These are phyloP conservation scores for Pythium brassicae DNA, from an alignment of 352 stramenopile species.

Conservation along the genomic window DNA sequence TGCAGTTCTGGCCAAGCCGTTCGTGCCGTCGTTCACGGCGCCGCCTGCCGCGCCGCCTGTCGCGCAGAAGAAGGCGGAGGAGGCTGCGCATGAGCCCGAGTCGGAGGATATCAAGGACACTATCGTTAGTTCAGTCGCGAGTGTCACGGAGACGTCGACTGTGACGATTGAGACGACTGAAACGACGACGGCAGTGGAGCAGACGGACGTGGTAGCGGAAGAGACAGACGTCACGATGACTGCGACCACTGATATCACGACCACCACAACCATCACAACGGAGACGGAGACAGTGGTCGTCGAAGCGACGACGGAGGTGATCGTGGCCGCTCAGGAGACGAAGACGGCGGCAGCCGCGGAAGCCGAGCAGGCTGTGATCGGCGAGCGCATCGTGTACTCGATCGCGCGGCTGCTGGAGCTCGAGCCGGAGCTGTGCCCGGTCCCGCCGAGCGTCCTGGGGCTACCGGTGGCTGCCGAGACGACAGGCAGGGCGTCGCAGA, in stretches of 20 bases:
- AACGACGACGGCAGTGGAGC: too few relatives aligned
- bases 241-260: background rate
- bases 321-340: conserved; percentile 2
- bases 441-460: conserved; percentile 48
- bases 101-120: conserved; percentile 17
- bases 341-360: conserved; percentile 21
- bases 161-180: conserved; percentile 12
- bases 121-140: background rate
- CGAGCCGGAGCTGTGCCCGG: conserved; percentile 46
- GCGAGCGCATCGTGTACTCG: conserved; percentile 68
- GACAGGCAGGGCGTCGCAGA: conserved; percentile 39
- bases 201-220: background rate
- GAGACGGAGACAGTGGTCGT: background rate
- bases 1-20: conserved; percentile 13
- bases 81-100: conserved; percentile 8
- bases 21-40: conserved; percentile 9
- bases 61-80: background rate
- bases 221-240: background rate
- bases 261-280: background rate
- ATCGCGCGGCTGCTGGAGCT: conserved; percentile 73
- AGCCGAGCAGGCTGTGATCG: conserved; percentile 35
- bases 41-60: background rate
- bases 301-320: background rate
- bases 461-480: conserved; percentile 44
- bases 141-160: background rate